Percentiles rank a stretch among this genome's conserved stretches.
phyloP scores from a whole-genome alignment of 2,329 filamentous ascomycete genomes.

The Pseudogymnoascus sp. region DNA sequence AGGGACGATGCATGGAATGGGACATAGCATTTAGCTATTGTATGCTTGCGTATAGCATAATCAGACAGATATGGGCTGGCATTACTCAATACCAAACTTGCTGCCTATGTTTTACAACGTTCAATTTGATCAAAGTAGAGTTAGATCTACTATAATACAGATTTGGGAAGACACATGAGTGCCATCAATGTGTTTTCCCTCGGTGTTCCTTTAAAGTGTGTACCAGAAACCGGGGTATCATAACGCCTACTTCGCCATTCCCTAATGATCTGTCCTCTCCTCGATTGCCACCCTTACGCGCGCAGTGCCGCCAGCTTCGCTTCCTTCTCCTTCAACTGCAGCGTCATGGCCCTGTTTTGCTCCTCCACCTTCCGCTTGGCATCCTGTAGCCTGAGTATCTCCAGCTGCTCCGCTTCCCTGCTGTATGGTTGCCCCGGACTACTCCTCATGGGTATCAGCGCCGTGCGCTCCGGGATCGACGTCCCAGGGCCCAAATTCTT shows the following conservation, averaged over 20 bases:
- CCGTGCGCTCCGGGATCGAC: constrained; percentile 56
- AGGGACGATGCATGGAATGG: background rate
- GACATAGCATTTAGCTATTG: background rate
- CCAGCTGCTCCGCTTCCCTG: constrained; percentile 59
- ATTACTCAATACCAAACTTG: constrained; percentile 9
- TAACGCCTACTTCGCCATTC: constrained; percentile 11
- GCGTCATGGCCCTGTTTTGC: constrained; percentile 38
- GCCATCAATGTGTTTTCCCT: background rate
- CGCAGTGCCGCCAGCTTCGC: constrained; percentile 50
- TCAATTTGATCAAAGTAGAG: background rate
- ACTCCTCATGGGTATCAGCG: constrained; percentile 65
- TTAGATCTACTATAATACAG: background rate
- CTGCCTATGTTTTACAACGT: constrained; percentile 2
- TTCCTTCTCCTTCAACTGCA: constrained; percentile 53
- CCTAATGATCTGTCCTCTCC: constrained; percentile 5
- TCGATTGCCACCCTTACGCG: background rate
- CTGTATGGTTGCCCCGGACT: constrained; percentile 67
- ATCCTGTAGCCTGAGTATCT: constrained; percentile 55
- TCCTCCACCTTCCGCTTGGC: constrained; percentile 59
- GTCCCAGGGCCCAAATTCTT: constrained; percentile 33
- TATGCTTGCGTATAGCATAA: background rate
- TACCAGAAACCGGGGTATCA: constrained; percentile 7
- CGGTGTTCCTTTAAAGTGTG: constrained; percentile 5
- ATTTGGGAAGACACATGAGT: constrained; percentile 3
- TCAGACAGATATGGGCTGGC: background rate